A percentile compares a stretch with the other conserved stretches of the same genome.
Evolutionary conservation across 805 yeast species (phyloP).

Genomic region (Cyberlindnera subsufficiens): DNA sequence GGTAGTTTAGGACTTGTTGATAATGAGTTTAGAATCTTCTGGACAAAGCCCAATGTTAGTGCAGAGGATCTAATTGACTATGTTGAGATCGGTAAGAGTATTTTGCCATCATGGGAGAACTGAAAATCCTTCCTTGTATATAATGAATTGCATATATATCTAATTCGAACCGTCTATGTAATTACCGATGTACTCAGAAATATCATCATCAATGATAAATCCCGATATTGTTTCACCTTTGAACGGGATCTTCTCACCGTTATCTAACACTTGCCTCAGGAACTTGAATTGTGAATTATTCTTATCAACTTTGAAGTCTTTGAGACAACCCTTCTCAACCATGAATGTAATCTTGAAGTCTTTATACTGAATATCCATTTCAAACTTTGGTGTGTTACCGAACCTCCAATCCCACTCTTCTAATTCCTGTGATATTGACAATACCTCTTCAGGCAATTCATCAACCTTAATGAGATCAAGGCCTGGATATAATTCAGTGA

Average conservation of each 20-base stretch:
- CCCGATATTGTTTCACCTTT: constrained; percentile 41
- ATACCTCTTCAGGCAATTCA: constrained; percentile 32
- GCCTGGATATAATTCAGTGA: constrained; percentile 16
- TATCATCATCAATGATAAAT: constrained; percentile 34
- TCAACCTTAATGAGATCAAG: constrained; percentile 25
- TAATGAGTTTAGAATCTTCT: constrained; percentile 36
- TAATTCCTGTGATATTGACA: constrained; percentile 34
- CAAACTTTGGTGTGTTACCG: constrained; percentile 73
- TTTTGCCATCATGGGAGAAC: constrained; percentile 46
- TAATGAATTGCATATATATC: not conserved
- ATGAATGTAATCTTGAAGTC: constrained; percentile 29
- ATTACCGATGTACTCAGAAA: constrained; percentile 41
- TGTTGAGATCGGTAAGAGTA: constrained; percentile 45
- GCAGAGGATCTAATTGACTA: constrained; percentile 40
- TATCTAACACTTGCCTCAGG: constrained; percentile 24
- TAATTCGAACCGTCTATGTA: constrained; percentile 38
- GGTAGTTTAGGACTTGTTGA: constrained; percentile 53
- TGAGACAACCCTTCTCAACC: constrained; percentile 46
- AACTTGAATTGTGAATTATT: constrained; percentile 30
- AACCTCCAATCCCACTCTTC: constrained; percentile 67
- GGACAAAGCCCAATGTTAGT: constrained; percentile 31
- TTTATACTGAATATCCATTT: constrained; percentile 37
- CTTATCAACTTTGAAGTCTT: constrained; percentile 19
- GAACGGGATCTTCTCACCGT: constrained; percentile 29
- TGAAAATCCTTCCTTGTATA: not conserved